Percentiles rank a stretch among this genome's conserved stretches.
Conservation (phyloP, 345 rosid genomes). For the Rhodamnia rubescens region DNA sequence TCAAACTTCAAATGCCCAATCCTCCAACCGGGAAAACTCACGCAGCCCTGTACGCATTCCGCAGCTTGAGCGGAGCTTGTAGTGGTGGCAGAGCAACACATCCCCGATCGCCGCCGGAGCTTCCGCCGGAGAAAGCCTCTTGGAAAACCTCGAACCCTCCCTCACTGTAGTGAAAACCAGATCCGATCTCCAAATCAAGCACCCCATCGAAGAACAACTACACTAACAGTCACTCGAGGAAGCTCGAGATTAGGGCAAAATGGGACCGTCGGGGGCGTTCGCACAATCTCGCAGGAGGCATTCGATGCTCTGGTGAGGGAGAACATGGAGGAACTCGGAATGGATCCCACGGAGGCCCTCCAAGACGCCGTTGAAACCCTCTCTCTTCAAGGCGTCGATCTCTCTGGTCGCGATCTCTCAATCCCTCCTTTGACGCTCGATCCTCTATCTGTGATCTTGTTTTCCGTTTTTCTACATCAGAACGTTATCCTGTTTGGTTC, state of each 20-base stretch:
- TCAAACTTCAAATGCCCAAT: not conserved
- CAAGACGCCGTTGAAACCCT: constrained; percentile 81
- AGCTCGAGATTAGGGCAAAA: not conserved
- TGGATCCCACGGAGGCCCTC: constrained; percentile 87
- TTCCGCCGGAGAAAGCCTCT: not conserved
- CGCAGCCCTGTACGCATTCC: not conserved
- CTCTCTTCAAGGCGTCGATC: constrained; percentile 87
- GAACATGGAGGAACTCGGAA: constrained; percentile 76
- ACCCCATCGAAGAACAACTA: not conserved
- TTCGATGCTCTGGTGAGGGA: constrained; percentile 80
- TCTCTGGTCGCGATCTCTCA: constrained; percentile 41
- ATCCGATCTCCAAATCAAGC: not conserved
- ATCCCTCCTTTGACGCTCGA: not conserved
- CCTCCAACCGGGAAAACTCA: not conserved
- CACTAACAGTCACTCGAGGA: not conserved
- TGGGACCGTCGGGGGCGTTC: constrained; percentile 42
- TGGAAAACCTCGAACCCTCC: not conserved
- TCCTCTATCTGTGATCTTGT: not conserved
- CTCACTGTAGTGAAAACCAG: not conserved
- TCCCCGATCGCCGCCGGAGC: not conserved
- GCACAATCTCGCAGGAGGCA: constrained; percentile 78
- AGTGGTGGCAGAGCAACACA: not conserved
- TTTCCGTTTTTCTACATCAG: not conserved
- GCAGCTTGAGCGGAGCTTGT: not conserved
- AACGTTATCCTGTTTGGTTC: not conserved